These are phyloP conservation scores for Myochromella boudieri DNA, from an alignment of 768 basidiomycete genomes.

Conservation along the genomic window DNA sequence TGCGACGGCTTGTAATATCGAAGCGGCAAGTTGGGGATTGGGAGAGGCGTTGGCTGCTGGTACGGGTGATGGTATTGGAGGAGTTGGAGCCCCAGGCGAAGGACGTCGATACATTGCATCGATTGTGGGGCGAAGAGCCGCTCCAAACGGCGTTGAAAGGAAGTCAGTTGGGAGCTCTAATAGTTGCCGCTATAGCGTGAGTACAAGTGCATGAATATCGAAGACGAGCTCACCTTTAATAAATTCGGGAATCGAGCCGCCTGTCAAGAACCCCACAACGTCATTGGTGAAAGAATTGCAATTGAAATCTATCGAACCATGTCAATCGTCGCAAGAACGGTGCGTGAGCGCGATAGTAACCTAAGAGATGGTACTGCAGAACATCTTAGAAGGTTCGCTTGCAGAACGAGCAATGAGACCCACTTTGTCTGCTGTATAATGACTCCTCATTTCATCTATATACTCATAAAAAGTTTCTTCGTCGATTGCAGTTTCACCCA, in stretches of 20 bases:
- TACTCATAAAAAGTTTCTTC: constrained; percentile 87
- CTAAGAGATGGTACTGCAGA: constrained; percentile 81
- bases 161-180: constrained; percentile 80
- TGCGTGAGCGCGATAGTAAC: constrained; percentile 30
- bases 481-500: constrained; percentile 82
- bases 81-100: constrained; percentile 37
- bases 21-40: constrained; percentile 49
- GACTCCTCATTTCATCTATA: constrained; percentile 65
- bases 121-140: constrained; percentile 84
- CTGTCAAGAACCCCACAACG: constrained; percentile 83
- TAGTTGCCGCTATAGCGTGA: neutral
- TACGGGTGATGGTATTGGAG: constrained; percentile 29
- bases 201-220: neutral
- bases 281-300: constrained; percentile 96
- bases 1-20: constrained; percentile 58
- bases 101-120: constrained; percentile 83
- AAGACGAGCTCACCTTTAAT: constrained; percentile 66
- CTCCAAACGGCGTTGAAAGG: constrained; percentile 87
- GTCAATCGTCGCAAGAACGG: neutral
- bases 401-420: constrained; percentile 17
- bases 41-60: constrained; percentile 32
- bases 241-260: constrained; percentile 74
- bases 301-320: constrained; percentile 67
- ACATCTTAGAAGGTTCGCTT: neutral
- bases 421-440: constrained; percentile 91